Base-by-base conservation (phyloP, 2,329 filamentous ascomycete species). In the Esteya vermicola region DNA sequence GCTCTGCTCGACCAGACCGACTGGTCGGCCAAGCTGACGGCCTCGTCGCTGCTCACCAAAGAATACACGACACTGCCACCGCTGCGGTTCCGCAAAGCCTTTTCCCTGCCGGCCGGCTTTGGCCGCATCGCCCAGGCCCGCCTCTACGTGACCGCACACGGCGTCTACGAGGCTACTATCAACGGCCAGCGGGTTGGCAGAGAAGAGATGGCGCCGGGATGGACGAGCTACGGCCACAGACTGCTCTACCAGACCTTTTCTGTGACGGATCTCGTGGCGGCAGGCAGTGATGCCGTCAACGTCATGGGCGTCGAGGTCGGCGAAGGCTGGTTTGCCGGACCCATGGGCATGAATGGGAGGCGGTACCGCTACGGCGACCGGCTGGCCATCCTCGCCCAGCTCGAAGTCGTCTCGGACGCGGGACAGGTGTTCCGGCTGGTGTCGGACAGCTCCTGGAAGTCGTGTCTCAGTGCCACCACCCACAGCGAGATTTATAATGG, bases 401-500 rank as follows among this genome's bases (percentile, higher is more conserved):
- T 70, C 4, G 53, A 56, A 3, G 47, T 64, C 10, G 27, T 21
- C n/a, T 41, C 40, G 1, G 44, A 46, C 27, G 4, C 12, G 13
- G 20, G 35, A 19, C 48, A 43, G 47, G 20, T 21, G 54, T 51
- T 2, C 48, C 40, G n/a, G n/a, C n/a, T n/a, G n/a, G 4, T 48
- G 46, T 6, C 56, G 61, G 0, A 51, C 61, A 1, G 3, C 52
- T 63, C 1, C 41, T 57, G 2, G 46, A 46, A 0, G 56, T 58
- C n/a, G n/a, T n/a, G n/a, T n/a, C n/a, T n/a, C n/a, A n/a, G n/a
- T n/a, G n/a, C n/a, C n/a, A n/a, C n/a, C n/a, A n/a, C n/a, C n/a
- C n/a, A n/a, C n/a, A n/a, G n/a, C 1, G 65, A 69, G 21, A 58
- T 74, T 4, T 73, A 72, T 43, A 58, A 73, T 44, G 71, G 71